These are phyloP conservation scores for Rubroboletus pulcherrimus DNA, from an alignment of 768 basidiomycete species.

Conservation along the genomic window DNA sequence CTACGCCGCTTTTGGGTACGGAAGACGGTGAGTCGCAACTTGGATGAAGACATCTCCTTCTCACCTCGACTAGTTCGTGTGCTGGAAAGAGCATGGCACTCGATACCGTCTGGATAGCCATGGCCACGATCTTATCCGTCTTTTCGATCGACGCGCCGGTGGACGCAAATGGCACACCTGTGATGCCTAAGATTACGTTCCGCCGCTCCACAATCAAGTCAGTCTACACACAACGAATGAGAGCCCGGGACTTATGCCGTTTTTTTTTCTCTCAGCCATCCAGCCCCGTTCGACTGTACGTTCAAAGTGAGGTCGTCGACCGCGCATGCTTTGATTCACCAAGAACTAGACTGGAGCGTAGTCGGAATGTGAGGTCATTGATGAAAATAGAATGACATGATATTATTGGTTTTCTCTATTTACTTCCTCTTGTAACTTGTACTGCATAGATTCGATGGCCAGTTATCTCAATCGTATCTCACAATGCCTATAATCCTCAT, in stretches of 20 bases:
- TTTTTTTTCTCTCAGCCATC: not conserved
- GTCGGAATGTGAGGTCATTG: not conserved
- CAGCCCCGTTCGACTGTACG: not conserved
- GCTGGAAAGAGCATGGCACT: slow-evolving; percentile 4
- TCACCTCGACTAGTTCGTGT: not conserved
- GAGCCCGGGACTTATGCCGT: not conserved
- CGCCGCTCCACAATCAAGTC: slow-evolving; percentile 5
- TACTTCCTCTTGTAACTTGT: not conserved
- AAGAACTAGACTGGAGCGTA: not conserved
- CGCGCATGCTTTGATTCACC: not conserved
- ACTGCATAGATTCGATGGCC: not conserved
- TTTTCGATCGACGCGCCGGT: slow-evolving; percentile 1
- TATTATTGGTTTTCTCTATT: not conserved
- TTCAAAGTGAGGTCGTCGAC: slow-evolving; percentile 1
- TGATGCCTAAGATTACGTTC: slow-evolving; percentile 2
- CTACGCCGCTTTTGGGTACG: slow-evolving; percentile 1
- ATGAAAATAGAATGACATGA: not conserved
- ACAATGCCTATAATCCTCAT: too few species aligned
- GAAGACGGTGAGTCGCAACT: not conserved
- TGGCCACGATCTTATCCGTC: not conserved
- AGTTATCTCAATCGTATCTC: too few species aligned
- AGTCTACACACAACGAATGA: not conserved
- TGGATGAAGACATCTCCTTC: not conserved
- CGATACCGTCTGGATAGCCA: slow-evolving; percentile 1
- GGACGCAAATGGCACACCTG: not conserved